Base-by-base conservation (phyloP, 352 stramenopile genomes). In the Thalassiosira ordinaria region DNA sequence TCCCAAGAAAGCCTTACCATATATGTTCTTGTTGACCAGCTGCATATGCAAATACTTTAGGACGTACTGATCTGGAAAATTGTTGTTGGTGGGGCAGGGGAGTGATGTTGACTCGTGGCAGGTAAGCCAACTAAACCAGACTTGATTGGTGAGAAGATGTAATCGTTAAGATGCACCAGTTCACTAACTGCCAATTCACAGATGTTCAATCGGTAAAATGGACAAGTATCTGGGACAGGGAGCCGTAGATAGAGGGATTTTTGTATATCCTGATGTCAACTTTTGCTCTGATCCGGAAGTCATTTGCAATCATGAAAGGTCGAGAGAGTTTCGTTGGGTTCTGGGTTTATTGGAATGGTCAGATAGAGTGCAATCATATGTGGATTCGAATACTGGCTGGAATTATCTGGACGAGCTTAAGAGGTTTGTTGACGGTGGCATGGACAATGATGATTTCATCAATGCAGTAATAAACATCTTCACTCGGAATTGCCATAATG, bases 261-360 rank as follows among this genome's bases (percentile, higher is more conserved):
- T 59, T 8, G 26, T 69, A 13, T 73, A 64, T 64, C 64, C 64
- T 3, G 24, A 66, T 16, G 59, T 68, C n/a, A 62, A 78, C 35
- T 78, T 78, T 37, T 72, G 70, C 60, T 11, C 14, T 1, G 31
- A 74, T 18, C 70, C 70, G 11, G 70, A 59, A 49, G 61, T 39
- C 18, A 67, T 79, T 24, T 73, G 64, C 49, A 35, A 52, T n/a
- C 33, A 64, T 49, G 16, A 44, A 13, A 62, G 51, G 49, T 63
- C 59, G 29, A 61, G 55, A 18, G 67, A 76, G 44, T n/a, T 76
- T n/a, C 55, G 59, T 35, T 76, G 67, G 67, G 27, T 78, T 1
- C 35, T 71, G 2, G 60, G 41, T 14, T 44, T 78, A 33, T 24
- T 78, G 1, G 57, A 78, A 35, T 78, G 68, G 68, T 46, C 37